A percentile compares a stretch with the other conserved stretches of the same genome.
Conservation (phyloP, 768 basidiomycete genomes). For the Mycena kentingensis region DNA sequence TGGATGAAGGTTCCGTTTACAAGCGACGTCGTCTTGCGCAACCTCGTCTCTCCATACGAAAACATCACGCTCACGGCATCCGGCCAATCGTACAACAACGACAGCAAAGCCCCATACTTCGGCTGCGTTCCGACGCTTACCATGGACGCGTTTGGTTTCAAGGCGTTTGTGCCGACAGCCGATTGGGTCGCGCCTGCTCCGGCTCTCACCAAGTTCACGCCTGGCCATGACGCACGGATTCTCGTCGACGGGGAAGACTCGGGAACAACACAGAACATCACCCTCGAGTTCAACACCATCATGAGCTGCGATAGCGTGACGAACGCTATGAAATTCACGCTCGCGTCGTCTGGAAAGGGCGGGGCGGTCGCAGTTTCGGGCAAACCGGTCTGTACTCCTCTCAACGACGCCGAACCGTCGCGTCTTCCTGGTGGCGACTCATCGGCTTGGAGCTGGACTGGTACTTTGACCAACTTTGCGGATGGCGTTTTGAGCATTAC, state of each 20-base stretch:
- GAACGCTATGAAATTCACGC: constrained; percentile 60
- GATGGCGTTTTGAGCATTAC: constrained; percentile 83
- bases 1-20: constrained; percentile 85
- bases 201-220: constrained; percentile 74
- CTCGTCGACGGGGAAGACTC: constrained; percentile 45
- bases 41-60: constrained; percentile 85
- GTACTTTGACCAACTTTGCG: constrained; percentile 70
- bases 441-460: constrained; percentile 74
- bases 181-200: constrained; percentile 76
- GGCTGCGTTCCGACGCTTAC: constrained; percentile 73
- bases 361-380: constrained; percentile 52
- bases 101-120: constrained; percentile 61
- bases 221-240: constrained; percentile 86
- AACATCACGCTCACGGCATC: constrained; percentile 71
- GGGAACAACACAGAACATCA: constrained; percentile 63
- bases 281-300: constrained; percentile 73
- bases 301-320: constrained; percentile 80
- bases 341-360: constrained; percentile 68
- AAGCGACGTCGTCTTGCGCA: constrained; percentile 62
- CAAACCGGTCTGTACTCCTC: constrained; percentile 47
- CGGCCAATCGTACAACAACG: constrained; percentile 58
- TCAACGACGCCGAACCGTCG: constrained; percentile 51
- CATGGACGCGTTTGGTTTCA: constrained; percentile 78
- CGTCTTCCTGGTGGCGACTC: constrained; percentile 54
- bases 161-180: constrained; percentile 67